Base-by-base conservation (phyloP, 371 early-diverging fungal species). In the Fennellomyces sp. region DNA sequence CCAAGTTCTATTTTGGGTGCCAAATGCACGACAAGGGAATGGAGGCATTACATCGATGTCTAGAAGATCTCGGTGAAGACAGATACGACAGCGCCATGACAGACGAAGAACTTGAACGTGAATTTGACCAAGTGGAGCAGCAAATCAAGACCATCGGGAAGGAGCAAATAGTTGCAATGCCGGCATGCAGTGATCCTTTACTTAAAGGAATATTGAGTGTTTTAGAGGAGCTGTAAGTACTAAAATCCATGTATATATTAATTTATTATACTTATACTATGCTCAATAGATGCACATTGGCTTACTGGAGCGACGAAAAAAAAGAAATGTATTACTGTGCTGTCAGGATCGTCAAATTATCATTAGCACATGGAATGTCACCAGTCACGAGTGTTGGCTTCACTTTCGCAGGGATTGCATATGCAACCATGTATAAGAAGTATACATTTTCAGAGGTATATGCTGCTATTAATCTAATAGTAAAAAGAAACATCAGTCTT, bases 281-380 rank as follows among this genome's bases (percentile, higher is more conserved):
- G 11, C 11, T 27, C n/a, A n/a, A 15, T 56, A 72, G 72, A 5
- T 68, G 65, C n/a, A 71, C 69, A 10, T 53, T 58, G 7, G 65
- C 69, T 5, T 79, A 79, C 33, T 79, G 80, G 80, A 52, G 64
- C 2, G 76, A 72, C 3, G 69, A 68, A 5, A 72, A 72, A 23
- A 45, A 42, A 1, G 67, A 71, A 26, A 65, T 79, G 70, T 72
- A 70, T 47, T 79, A 69, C 27, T 52, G 68, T 51, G 72, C 75
- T 1, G 52, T 60, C n/a, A 69, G 66, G 15, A 50, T 70, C 2
- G 63, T 74, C 12, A 67, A 65, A 35, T 26, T 72, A 6, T 72
- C 80, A 2, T 26, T 79, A 2, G 31, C 39, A 1, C 15, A 63
- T 19, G 80, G 80, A 2, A 60, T 74, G 58, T 58, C 69, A 1